phyloP scores from a whole-genome alignment of 2,329 filamentous ascomycete genomes.

The Aspergillus unguis region DNA sequence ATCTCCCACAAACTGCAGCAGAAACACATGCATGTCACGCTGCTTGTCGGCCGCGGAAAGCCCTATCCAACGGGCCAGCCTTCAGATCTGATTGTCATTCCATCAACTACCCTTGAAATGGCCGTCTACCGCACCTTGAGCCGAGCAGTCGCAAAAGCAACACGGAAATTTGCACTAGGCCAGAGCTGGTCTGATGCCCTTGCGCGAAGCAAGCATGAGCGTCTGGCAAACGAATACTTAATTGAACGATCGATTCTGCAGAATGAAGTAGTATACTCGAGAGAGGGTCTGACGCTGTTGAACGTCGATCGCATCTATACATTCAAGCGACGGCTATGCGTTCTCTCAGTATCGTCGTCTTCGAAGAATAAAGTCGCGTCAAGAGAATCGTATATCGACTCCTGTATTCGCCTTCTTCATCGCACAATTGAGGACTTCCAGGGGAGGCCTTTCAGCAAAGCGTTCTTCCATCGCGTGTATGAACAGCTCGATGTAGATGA shows the following conservation, averaged over 20 bases:
- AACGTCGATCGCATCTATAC: constrained; percentile 47
- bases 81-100: constrained; percentile 39
- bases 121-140: constrained; percentile 31
- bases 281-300: constrained; percentile 43
- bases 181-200: constrained; percentile 40
- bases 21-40: constrained; percentile 38
- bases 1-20: constrained; percentile 41
- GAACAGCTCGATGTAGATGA: constrained; percentile 40
- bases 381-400: constrained; percentile 35
- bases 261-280: constrained; percentile 44
- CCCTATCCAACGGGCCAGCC: constrained; percentile 38
- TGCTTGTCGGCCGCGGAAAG: constrained; percentile 40
- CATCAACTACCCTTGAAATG: constrained; percentile 32
- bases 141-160: constrained; percentile 35
- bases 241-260: constrained; percentile 43
- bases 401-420: constrained; percentile 41
- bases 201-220: constrained; percentile 33
- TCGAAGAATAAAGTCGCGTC: constrained; percentile 13
- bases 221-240: constrained; percentile 39
- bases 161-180: constrained; percentile 37
- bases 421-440: constrained; percentile 40
- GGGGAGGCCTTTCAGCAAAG: constrained; percentile 42
- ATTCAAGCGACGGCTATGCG: constrained; percentile 42
- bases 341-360: constrained; percentile 30
- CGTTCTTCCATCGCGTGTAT: constrained; percentile 44